phyloP scores from a whole-genome alignment of 495 filamentous ascomycete genomes.

The Penicillium bovifimosum region DNA sequence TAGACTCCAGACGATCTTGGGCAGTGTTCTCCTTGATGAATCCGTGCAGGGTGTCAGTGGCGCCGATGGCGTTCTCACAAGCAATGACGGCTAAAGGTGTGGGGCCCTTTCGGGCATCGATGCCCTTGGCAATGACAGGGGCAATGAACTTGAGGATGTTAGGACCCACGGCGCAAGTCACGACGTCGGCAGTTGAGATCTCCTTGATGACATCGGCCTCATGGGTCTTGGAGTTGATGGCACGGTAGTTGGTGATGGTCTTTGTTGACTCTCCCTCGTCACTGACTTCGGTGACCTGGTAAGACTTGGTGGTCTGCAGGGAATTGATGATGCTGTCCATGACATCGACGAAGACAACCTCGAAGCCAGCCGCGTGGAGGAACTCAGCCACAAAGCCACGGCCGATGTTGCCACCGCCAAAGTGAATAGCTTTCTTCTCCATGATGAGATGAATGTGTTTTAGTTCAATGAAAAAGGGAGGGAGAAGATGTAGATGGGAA shows the following conservation, averaged over 20 bases:
- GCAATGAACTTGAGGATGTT: constrained; percentile 95
- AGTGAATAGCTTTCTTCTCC: constrained; percentile 82
- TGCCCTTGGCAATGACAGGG: constrained; percentile 84
- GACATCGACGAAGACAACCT: constrained; percentile 94
- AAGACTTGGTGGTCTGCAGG: constrained; percentile 67
- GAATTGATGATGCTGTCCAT: constrained; percentile 70
- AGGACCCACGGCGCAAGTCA: constrained; percentile 95
- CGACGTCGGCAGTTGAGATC: constrained; percentile 78
- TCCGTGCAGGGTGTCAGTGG: constrained; percentile 74
- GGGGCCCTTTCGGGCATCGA: constrained; percentile 64
- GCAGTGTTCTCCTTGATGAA: constrained; percentile 75
- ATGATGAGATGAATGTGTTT: constrained; percentile 31
- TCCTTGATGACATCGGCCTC: constrained; percentile 74
- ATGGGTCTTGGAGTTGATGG: constrained; percentile 87
- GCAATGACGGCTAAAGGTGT: constrained; percentile 86
- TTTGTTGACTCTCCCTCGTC: constrained; percentile 74
- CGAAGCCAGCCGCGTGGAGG: constrained; percentile 70
- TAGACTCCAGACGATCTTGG: constrained; percentile 50
- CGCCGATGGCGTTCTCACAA: constrained; percentile 94
- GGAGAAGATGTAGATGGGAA: background rate
- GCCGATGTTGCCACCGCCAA: constrained; percentile 90
- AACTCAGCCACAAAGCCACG: constrained; percentile 66
- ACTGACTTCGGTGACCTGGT: constrained; percentile 91
- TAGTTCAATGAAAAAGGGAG: background rate
- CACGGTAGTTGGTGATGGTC: constrained; percentile 86